Percentiles rank a stretch among this genome's conserved stretches.
Evolutionary conservation across 225 moss, liverwort and hornwort genomes (phyloP).

Genomic region (Climacium dendroides): DNA sequence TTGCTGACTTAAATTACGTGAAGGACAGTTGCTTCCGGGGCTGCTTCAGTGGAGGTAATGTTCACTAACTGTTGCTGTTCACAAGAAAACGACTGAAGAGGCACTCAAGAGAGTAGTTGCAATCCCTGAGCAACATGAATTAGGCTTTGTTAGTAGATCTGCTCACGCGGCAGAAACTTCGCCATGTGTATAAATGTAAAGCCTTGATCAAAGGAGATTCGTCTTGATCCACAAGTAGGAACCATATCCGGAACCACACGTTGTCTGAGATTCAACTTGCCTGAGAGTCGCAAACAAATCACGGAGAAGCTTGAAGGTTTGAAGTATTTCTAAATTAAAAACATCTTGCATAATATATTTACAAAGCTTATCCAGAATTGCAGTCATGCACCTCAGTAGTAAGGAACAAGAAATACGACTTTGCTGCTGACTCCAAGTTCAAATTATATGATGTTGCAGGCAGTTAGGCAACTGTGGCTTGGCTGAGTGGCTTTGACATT

Average conservation of each 20-base stretch:
- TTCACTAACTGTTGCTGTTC: neutral
- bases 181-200: neutral
- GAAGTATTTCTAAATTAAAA: neutral
- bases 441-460: too few relatives aligned
- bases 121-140: neutral
- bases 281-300: neutral
- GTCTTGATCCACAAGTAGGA: neutral
- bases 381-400: neutral
- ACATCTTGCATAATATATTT: neutral
- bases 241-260: neutral
- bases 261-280: neutral
- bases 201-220: neutral
- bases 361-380: neutral
- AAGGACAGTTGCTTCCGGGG: neutral
- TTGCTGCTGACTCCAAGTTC: neutral
- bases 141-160: neutral
- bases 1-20: neutral
- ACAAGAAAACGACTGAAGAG: neutral
- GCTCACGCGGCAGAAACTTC: neutral
- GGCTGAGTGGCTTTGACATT: too few relatives aligned
- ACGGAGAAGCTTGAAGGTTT: neutral
- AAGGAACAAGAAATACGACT: neutral
- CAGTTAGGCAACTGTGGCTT: too few relatives aligned
- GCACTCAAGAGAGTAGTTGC: neutral
- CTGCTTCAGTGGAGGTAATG: neutral